Conservation (phyloP, 805 yeast genomes). For the Suhomyces canberraensis region DNA sequence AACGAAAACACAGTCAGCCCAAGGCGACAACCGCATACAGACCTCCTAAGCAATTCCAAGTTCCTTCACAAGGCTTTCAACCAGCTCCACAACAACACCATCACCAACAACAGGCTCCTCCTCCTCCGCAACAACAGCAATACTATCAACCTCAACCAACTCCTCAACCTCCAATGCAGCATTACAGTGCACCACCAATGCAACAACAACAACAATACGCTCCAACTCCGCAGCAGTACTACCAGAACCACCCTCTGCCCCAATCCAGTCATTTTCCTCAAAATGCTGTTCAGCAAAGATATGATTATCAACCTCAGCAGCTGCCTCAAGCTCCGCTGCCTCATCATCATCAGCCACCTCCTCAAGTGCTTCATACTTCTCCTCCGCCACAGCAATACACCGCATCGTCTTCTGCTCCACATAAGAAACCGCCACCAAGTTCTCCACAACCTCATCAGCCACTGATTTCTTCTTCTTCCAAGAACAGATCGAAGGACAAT, state of each 20-base stretch:
- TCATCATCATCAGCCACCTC: constrained; percentile 5
- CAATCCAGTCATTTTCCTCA: constrained; percentile 11
- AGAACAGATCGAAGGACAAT: constrained; percentile 20
- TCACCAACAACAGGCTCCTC: constrained; percentile 3
- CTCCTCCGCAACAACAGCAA: constrained; percentile 10
- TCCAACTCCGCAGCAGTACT: constrained; percentile 10
- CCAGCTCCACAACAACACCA: constrained; percentile 10
- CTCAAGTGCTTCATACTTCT: constrained; percentile 7
- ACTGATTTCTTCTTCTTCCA: constrained; percentile 6
- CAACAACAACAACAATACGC: constrained; percentile 9
- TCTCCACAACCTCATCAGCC: constrained; percentile 5
- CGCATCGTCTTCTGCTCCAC: constrained; percentile 7
- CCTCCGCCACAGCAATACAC: constrained; percentile 10
- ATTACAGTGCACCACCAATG: constrained; percentile 16
- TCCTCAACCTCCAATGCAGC: constrained; percentile 10
- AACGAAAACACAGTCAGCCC: constrained; percentile 5
- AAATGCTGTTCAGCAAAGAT: constrained; percentile 6
- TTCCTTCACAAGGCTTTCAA: constrained; percentile 8
- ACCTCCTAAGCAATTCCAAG: constrained; percentile 10
- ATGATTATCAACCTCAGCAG: constrained; percentile 12
- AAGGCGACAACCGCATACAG: constrained; percentile 6
- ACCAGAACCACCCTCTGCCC: constrained; percentile 10
- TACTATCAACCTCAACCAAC: constrained; percentile 8
- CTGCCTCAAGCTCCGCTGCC: constrained; percentile 10
- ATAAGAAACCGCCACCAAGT: constrained; percentile 19